phyloP scores from a whole-genome alignment of 352 stramenopile species.

The Globisporangium parvum region DNA sequence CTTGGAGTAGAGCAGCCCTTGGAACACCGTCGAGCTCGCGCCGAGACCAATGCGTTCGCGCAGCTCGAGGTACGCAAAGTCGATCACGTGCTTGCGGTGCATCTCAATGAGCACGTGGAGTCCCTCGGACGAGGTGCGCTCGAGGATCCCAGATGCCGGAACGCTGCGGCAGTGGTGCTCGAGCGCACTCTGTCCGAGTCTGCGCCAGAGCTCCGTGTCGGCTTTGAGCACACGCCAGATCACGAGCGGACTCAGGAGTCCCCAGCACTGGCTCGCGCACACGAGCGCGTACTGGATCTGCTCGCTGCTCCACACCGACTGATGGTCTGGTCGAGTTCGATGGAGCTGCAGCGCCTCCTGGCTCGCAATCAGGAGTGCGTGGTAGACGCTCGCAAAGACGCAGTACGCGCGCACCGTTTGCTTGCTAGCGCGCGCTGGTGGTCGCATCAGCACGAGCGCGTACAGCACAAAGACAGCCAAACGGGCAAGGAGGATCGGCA shows the following conservation, averaged over 20 bases:
- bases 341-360: too few relatives aligned
- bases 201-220: conserved; percentile 70
- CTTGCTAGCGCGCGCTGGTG: not conserved
- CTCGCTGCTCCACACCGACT: too few relatives aligned
- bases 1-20: conserved; percentile 26
- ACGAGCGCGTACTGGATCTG: conserved; percentile 17
- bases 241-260: conserved; percentile 23
- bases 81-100: conserved; percentile 61
- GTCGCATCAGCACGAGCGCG: not conserved
- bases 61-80: conserved; percentile 60
- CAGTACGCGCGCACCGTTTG: conserved; percentile 7
- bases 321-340: too few relatives aligned
- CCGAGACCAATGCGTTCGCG: conserved; percentile 38
- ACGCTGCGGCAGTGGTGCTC: conserved; percentile 13
- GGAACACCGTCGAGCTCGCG: conserved; percentile 41
- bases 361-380: conserved; percentile 22
- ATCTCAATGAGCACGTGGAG: conserved; percentile 61
- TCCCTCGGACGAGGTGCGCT: conserved; percentile 33
- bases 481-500: conserved; percentile 20
- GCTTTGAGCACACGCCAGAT: conserved; percentile 68
- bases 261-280: conserved; percentile 1
- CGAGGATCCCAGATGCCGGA: conserved; percentile 7
- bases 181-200: conserved; percentile 28
- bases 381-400: conserved; percentile 24
- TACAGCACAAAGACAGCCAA: conserved; percentile 20